Conservation (phyloP, 2,329 filamentous ascomycete species). For the Colletotrichum australisinense region DNA sequence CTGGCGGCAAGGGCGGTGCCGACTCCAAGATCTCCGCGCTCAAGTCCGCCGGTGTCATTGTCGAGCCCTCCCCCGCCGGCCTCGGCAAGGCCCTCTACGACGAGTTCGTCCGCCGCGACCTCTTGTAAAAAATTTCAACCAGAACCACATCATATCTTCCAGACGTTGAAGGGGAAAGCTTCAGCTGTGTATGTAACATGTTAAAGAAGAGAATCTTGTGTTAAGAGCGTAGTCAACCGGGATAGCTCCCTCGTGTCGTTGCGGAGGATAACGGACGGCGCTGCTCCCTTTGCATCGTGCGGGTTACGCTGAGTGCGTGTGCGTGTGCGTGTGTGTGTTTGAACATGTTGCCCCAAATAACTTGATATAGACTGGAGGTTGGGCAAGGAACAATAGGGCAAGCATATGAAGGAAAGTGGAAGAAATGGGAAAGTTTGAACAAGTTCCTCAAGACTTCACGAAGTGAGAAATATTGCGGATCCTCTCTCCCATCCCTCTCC, state of each 20-base stretch:
- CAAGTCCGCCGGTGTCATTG: constrained; percentile 91
- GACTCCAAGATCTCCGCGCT: constrained; percentile 98
- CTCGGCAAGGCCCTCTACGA: constrained; percentile 94
- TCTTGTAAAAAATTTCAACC: constrained; percentile 74
- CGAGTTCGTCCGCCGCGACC: constrained; percentile 95
- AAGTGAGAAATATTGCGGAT: not conserved
- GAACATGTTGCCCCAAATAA: constrained; percentile 5
- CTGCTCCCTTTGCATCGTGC: not conserved
- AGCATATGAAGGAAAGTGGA: not conserved
- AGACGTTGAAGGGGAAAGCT: constrained; percentile 20
- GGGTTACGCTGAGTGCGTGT: not conserved
- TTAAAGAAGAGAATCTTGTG: constrained; percentile 31
- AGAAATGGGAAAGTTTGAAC: not conserved
- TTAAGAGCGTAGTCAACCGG: constrained; percentile 17
- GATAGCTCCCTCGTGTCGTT: not conserved
- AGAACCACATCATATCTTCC: not conserved
- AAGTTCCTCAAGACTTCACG: not conserved
- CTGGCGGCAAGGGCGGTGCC: constrained; percentile 96
- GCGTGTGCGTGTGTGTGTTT: not conserved
- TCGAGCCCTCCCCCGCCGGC: constrained; percentile 92
- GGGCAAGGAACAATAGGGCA: not conserved
- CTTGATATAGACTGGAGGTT: constrained; percentile 15
- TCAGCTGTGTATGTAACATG: constrained; percentile 36
- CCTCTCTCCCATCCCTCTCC: not conserved
- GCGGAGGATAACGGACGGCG: not conserved